phyloP scores from a whole-genome alignment of 2,329 filamentous ascomycete genomes.

The Penicillium sp. region DNA sequence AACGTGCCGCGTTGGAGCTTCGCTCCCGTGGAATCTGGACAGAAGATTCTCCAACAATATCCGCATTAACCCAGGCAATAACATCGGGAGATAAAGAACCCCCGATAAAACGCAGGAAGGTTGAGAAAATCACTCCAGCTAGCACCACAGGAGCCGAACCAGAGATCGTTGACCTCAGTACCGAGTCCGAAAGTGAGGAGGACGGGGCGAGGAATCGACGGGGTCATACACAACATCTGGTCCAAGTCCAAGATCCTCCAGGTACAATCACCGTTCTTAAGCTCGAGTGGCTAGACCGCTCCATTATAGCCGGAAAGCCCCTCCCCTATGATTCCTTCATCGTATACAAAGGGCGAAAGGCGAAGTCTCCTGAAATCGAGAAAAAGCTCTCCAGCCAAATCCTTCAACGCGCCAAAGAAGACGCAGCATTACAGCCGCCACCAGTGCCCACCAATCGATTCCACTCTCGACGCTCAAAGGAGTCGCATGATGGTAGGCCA shows the following conservation, averaged over 20 bases:
- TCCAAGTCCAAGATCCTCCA: constrained; percentile 4
- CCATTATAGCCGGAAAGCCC: constrained; percentile 38
- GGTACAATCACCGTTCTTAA: constrained; percentile 48
- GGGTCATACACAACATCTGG: constrained; percentile 7
- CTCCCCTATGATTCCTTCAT: constrained; percentile 48
- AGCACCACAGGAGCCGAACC: background rate
- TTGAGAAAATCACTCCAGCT: background rate
- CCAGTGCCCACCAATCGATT: constrained; percentile 5
- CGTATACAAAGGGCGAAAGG: constrained; percentile 48
- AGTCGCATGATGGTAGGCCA: constrained; percentile 22
- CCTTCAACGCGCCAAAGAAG: constrained; percentile 52
- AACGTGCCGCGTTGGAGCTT: constrained; percentile 72
- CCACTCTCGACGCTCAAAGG: constrained; percentile 22
- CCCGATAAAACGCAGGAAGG: constrained; percentile 28
- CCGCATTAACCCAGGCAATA: background rate
- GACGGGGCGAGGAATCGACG: constrained; percentile 17
- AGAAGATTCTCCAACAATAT: constrained; percentile 28
- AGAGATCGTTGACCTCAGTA: constrained; percentile 28
- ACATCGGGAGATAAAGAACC: constrained; percentile 5
- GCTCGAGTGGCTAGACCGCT: constrained; percentile 52
- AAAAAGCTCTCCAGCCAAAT: constrained; percentile 32
- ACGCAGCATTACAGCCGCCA: constrained; percentile 30
- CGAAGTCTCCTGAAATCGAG: constrained; percentile 26
- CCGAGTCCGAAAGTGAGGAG: constrained; percentile 30
- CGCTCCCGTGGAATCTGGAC: constrained; percentile 58